Percentiles rank a stretch among this genome's conserved stretches.
Conservation (phyloP, 2,329 filamentous ascomycete species). For the Xylaria multiplex region DNA sequence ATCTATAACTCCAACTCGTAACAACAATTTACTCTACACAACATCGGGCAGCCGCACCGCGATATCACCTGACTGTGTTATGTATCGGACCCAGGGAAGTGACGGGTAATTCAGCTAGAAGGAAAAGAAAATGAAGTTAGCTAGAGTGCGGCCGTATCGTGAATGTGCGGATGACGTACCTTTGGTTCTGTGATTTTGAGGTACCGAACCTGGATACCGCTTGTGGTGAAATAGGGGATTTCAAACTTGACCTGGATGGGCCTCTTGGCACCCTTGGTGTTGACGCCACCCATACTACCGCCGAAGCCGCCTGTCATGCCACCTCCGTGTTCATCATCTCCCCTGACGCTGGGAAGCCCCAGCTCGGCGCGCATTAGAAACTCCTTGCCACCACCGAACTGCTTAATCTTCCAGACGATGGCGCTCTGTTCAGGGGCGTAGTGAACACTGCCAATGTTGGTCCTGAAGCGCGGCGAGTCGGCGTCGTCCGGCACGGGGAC, state of each 20-base stretch:
- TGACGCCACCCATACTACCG: conserved; percentile 93
- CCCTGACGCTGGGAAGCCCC: conserved; percentile 90
- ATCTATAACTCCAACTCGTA: conserved; percentile 25
- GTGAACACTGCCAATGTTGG: conserved; percentile 96
- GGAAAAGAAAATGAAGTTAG: conserved; percentile 26
- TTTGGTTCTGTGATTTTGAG: conserved; percentile 99
- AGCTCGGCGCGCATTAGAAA: conserved; percentile 98
- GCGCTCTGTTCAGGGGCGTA: conserved; percentile 97
- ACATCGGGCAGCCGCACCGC: conserved; percentile 93
- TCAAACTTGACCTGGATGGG: conserved; percentile 99
- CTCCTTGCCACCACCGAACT: conserved; percentile 98
- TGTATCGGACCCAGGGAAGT: conserved; percentile 97
- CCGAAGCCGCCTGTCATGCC: conserved; percentile 98
- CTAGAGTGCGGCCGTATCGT: neutral
- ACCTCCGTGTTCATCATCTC: conserved; percentile 93
- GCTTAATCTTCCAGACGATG: conserved; percentile 99
- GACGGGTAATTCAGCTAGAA: conserved; percentile 96
- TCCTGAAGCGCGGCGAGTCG: conserved; percentile 94
- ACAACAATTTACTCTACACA: conserved; percentile 58
- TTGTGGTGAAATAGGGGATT: conserved; percentile 99
- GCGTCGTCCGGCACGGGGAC: conserved; percentile 98
- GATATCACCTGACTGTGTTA: conserved; percentile 97
- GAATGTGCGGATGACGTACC: conserved; percentile 64
- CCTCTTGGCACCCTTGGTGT: conserved; percentile 87
- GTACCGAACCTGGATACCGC: conserved; percentile 97